A percentile compares a stretch with the other conserved stretches of the same genome.
Evolutionary conservation across 2,329 filamentous ascomycete genomes (phyloP).

Genomic region (Aspergillus arachidicola): DNA sequence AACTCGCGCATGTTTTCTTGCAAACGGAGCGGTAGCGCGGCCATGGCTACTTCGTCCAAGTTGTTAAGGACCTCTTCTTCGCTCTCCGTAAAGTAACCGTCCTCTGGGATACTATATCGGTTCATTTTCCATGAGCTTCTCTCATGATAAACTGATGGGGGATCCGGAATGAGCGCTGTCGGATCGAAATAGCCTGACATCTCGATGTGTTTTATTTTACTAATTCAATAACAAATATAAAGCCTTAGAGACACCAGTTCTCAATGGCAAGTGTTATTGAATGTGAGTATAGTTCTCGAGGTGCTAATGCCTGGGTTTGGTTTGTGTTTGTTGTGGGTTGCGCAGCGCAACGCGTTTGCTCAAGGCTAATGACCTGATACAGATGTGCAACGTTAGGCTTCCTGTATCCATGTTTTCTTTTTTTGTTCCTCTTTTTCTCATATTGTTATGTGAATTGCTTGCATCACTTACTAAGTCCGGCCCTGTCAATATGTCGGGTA

Average conservation of each 20-base stretch:
- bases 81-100: conserved; percentile 17
- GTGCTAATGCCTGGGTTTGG: background rate
- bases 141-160: background rate
- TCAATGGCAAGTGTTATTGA: background rate
- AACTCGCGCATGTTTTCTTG: conserved; percentile 31
- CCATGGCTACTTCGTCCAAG: conserved; percentile 30
- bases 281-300: background rate
- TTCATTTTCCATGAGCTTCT: background rate
- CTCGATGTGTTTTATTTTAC: background rate
- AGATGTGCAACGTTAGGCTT: background rate
- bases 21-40: conserved; percentile 27
- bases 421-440: background rate
- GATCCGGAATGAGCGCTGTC: background rate
- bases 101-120: background rate
- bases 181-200: background rate
- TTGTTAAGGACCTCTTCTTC: conserved; percentile 33
- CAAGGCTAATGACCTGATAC: background rate
- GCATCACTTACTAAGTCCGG: background rate
- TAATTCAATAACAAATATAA: background rate
- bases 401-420: background rate
- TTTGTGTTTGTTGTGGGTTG: background rate
- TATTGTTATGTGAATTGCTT: background rate
- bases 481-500: background rate
- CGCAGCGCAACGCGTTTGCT: background rate
- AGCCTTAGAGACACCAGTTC: background rate